Base-by-base conservation (phyloP, 805 yeast species). In the Metschnikowia continentalis region DNA sequence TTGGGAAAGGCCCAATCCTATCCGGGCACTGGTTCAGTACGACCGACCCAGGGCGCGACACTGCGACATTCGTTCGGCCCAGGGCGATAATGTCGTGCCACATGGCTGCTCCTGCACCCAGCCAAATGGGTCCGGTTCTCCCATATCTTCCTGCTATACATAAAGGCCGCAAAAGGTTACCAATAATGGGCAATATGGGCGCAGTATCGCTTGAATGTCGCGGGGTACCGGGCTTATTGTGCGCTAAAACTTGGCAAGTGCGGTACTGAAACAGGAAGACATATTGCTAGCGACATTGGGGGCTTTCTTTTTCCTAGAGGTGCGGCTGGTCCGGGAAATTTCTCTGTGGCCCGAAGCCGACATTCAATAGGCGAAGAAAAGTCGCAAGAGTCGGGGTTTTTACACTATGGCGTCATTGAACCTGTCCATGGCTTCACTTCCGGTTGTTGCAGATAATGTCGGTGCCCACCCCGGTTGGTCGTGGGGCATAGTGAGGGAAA, bases 1-100 rank as follows among this genome's bases (percentile, higher is more conserved):
- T 42, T 42, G 46, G 37, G 46, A 32, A 32, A 42, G 46, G 37
- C 20, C 35, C 46, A 19, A 42, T 22, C 46, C 46, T 42, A 42
- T 42, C 46, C 37, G 46, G 46, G 46, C 36, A 14, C 17, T 11
- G n/a, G 10, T n/a, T 19, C n/a, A 14, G 32, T 26, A 32, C 36
- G 14, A 13, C 17, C 46, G 44, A 14, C 37, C 13, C 17, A 19
- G 37, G 15, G 23, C 44, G 22, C 44, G 23, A 41, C 22, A 42
- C 37, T 6, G 46, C 37, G 46, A 42, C 46, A 42, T 42, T 42
- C 6, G 8, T 3, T 15, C 20, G 10, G 30, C 30, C 30, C 30
- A 8, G 30, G 30, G 30, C 30, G 11, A 26, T 2, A 10, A 26
- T 26, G 30, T 26, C 30, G 30, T 26, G 30, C 30, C 11, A 26